Evolutionary conservation across 176 grass and related monocot species (phyloP).

Genomic region (Hyparrhenia diplandra): DNA sequence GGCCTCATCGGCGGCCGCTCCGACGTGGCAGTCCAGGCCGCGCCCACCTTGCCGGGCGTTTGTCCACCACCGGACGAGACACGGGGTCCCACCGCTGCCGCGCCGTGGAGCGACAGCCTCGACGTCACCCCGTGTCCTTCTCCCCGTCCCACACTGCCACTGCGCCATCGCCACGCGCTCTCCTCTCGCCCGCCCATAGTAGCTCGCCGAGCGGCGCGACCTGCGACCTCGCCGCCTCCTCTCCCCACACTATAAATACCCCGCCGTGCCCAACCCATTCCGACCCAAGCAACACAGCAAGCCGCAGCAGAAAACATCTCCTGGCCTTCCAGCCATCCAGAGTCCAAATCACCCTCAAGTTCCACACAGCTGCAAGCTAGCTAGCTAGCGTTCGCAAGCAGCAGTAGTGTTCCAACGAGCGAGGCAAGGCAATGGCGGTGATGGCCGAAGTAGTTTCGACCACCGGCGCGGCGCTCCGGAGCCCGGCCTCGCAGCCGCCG

Average conservation of each 20-base stretch:
- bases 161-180: not conserved
- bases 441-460: slow-evolving; percentile 48
- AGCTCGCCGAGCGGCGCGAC: not conserved
- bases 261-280: slow-evolving; percentile 14
- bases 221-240: not conserved
- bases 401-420: not conserved
- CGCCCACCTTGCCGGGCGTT: slow-evolving; percentile 47
- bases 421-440: slow-evolving; percentile 48
- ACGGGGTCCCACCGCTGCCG: slow-evolving; percentile 48
- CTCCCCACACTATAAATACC: slow-evolving; percentile 60
- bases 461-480: slow-evolving; percentile 30
- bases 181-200: not conserved
- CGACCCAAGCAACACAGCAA: not conserved
- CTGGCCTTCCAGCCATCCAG: not conserved
- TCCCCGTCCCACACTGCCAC: not conserved
- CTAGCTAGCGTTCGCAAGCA: not conserved
- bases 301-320: slow-evolving; percentile 41
- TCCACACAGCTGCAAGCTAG: not conserved
- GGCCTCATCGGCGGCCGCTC: slow-evolving; percentile 9
- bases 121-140: slow-evolving; percentile 44
- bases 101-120: slow-evolving; percentile 23
- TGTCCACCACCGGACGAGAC: slow-evolving; percentile 47
- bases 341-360: not conserved
- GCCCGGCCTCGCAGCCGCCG: not conserved
- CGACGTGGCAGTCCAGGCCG: not conserved